A percentile compares a stretch with the other conserved stretches of the same genome.
Evolutionary conservation across 2,329 filamentous ascomycete genomes (phyloP).

Genomic region (Arthrinium puccinioides): DNA sequence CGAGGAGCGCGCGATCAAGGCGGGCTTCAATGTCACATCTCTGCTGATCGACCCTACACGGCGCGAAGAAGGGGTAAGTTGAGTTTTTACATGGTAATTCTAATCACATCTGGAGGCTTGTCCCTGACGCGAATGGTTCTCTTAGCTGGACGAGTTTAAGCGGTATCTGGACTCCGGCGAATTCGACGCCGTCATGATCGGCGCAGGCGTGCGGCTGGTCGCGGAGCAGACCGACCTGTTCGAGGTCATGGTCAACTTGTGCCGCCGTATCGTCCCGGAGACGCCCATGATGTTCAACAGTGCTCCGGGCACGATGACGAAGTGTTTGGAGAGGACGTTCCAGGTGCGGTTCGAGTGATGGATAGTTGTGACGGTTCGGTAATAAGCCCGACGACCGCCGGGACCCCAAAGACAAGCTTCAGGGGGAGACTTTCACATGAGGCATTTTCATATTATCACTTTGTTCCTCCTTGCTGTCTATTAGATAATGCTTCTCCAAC

Average conservation of each 20-base stretch:
- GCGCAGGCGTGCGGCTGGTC: conserved; percentile 9
- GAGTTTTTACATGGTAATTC: neutral
- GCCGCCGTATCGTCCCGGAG: conserved; percentile 3
- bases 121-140: neutral
- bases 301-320: conserved; percentile 6
- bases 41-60: too few species aligned
- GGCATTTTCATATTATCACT: too few species aligned
- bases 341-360: too few species aligned
- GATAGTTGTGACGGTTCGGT: too few species aligned
- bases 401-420: too few species aligned
- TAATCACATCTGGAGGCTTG: neutral
- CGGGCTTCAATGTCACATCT: neutral
- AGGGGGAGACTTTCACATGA: too few species aligned
- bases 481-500: too few species aligned
- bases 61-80: neutral
- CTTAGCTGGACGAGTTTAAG: too few species aligned
- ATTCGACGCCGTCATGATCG: conserved; percentile 12
- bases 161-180: neutral
- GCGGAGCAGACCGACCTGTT: conserved; percentile 10
- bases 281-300: conserved; percentile 10
- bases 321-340: conserved; percentile 5
- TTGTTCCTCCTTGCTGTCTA: too few species aligned
- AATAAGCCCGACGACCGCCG: too few species aligned
- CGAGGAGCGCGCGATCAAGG: neutral
- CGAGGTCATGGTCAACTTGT: conserved; percentile 13